Conservation (phyloP, 164 flowering plant genomes). For the Vitis amurensis region DNA sequence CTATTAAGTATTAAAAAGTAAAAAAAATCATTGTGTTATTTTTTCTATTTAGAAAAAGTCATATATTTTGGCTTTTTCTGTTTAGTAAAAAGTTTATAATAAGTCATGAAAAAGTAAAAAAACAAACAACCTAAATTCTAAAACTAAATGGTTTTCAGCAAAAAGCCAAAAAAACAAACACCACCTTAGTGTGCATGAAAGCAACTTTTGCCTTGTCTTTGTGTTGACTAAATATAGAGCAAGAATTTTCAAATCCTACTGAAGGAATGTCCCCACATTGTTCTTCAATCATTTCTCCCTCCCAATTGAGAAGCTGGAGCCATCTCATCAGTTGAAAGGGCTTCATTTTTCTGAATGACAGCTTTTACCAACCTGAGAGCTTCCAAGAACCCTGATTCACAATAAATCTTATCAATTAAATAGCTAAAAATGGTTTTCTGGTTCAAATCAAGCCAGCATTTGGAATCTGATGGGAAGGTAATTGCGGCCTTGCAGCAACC, state of each 20-base stretch:
- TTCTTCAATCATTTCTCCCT: conserved; percentile 13
- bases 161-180: too few relatives aligned
- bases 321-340: conserved; percentile 49
- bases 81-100: too few relatives aligned
- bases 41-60: too few relatives aligned
- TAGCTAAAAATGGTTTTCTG: conserved; percentile 42
- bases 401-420: conserved; percentile 34
- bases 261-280: conserved; percentile 19
- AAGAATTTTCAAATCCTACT: conserved; percentile 13
- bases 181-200: conserved; percentile 42
- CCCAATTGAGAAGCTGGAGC: conserved; percentile 42
- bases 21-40: too few relatives aligned
- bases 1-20: too few relatives aligned
- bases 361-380: conserved; percentile 30
- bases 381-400: conserved; percentile 36
- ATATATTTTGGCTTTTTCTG: too few relatives aligned
- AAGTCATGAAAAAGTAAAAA: too few relatives aligned
- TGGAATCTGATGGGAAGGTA: conserved; percentile 20
- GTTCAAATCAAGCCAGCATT: conserved; percentile 23
- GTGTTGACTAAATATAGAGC: conserved; percentile 16
- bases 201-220: conserved; percentile 33
- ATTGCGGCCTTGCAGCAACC: conserved; percentile 35
- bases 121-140: too few relatives aligned
- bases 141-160: too few relatives aligned
- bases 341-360: conserved; percentile 39